Evolutionary conservation across 305 asterid species (phyloP).

Genomic region (Rubia peregrina): DNA sequence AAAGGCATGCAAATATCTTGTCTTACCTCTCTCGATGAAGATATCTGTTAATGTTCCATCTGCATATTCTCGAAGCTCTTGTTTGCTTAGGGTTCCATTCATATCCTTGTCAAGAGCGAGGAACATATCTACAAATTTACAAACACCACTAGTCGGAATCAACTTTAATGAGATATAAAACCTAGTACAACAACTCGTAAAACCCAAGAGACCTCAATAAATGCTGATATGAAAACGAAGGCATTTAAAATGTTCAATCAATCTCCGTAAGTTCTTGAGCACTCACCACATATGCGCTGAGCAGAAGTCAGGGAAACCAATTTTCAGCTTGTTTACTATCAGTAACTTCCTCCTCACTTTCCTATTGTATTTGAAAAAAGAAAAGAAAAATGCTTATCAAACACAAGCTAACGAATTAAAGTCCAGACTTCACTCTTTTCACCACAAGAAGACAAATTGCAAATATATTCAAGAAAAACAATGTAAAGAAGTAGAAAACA

Average conservation of each 20-base stretch:
- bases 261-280: constrained; percentile 13
- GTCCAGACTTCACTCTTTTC: constrained; percentile 3
- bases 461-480: not conserved
- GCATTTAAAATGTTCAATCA: constrained; percentile 7
- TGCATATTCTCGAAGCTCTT: constrained; percentile 93
- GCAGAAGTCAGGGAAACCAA: constrained; percentile 98
- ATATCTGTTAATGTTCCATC: constrained; percentile 93
- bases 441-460: not conserved
- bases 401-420: constrained; percentile 4
- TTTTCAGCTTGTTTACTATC: constrained; percentile 98
- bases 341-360: constrained; percentile 96
- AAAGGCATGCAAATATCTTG: constrained; percentile 1
- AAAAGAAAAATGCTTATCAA: constrained; percentile 9
- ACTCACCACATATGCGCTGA: constrained; percentile 91
- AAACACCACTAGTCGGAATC: not conserved
- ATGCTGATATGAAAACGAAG: not conserved
- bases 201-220: not conserved
- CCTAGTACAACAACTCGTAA: too few relatives aligned
- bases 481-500: constrained; percentile 7
- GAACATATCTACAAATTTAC: constrained; percentile 64
- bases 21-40: constrained; percentile 89
- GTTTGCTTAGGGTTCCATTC: constrained; percentile 91
- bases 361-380: constrained; percentile 41
- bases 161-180: not conserved
- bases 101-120: constrained; percentile 97